A percentile compares a stretch with the other conserved stretches of the same genome.
phyloP scores from a whole-genome alignment of 352 stramenopile genomes.

The Globisporangium spiculum region DNA sequence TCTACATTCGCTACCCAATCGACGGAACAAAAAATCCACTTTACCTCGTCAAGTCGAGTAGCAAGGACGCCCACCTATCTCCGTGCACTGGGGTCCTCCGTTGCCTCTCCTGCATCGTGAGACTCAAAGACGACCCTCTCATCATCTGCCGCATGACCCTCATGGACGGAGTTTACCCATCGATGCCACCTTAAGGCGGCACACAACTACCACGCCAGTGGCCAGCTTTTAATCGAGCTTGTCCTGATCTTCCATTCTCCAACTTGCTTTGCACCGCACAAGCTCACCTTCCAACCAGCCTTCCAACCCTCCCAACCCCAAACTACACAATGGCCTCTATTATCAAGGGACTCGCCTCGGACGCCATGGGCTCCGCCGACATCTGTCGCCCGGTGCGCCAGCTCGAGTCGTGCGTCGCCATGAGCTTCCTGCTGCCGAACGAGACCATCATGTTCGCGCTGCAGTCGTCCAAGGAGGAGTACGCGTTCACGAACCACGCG shows the following conservation, averaged over 20 bases:
- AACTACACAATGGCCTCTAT: slow-evolving; percentile 22
- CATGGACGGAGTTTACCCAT: neutral
- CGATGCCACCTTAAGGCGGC: neutral
- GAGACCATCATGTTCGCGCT: slow-evolving; percentile 56
- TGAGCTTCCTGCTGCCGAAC: slow-evolving; percentile 34
- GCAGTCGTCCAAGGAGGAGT: slow-evolving; percentile 58
- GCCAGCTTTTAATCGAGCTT: neutral
- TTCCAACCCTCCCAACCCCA: neutral
- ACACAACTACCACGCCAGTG: neutral
- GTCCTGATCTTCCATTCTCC: slow-evolving; percentile 1
- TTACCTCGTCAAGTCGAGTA: neutral
- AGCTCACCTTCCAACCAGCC: neutral
- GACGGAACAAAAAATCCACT: slow-evolving; percentile 10
- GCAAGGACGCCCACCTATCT: neutral
- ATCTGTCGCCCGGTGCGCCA: slow-evolving; percentile 43
- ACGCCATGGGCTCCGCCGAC: slow-evolving; percentile 47
- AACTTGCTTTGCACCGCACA: slow-evolving; percentile 4
- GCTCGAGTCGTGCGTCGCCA: slow-evolving; percentile 28
- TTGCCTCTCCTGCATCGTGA: neutral
- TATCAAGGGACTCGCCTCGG: slow-evolving; percentile 47
- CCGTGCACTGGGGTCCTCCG: neutral
- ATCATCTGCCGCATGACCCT: neutral
- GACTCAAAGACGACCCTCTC: neutral
- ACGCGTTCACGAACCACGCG: slow-evolving; percentile 59
- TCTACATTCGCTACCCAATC: neutral